Percentiles rank a stretch among this genome's conserved stretches.
Evolutionary conservation across 495 filamentous ascomycete genomes (phyloP).

Genomic region (Xylaria castorea): DNA sequence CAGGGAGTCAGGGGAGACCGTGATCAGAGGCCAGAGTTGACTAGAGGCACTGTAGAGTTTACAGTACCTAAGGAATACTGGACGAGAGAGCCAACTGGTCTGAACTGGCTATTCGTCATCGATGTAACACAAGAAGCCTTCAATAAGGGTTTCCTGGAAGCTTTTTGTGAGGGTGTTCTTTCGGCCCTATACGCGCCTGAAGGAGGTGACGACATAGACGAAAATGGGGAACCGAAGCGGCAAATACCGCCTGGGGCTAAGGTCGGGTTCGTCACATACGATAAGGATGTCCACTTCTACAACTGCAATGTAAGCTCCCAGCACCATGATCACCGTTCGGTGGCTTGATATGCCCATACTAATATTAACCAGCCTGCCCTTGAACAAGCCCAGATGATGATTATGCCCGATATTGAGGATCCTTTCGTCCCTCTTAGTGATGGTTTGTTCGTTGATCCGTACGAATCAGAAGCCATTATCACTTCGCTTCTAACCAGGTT

Average conservation of each 20-base stretch:
- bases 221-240: conserved; percentile 62
- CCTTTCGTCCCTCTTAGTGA: conserved; percentile 93
- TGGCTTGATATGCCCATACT: conserved; percentile 12
- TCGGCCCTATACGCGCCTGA: conserved; percentile 79
- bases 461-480: conserved; percentile 88
- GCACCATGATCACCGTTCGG: neutral
- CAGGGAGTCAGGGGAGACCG: conserved; percentile 88
- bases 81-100: conserved; percentile 89
- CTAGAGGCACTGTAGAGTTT: conserved; percentile 92
- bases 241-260: conserved; percentile 79
- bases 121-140: conserved; percentile 90
- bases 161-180: conserved; percentile 88
- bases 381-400: conserved; percentile 95
- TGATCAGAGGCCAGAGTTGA: conserved; percentile 86
- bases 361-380: conserved; percentile 63
- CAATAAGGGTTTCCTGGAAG: conserved; percentile 87
- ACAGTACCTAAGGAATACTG: conserved; percentile 98
- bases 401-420: conserved; percentile 97
- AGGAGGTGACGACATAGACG: conserved; percentile 58
- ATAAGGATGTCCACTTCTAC: conserved; percentile 97
- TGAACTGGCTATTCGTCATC: conserved; percentile 89
- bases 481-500: conserved; percentile 80
- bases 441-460: conserved; percentile 93
- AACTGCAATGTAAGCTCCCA: conserved; percentile 75
- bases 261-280: conserved; percentile 94